These are phyloP conservation scores for Casuarina glauca DNA, from an alignment of 306 rosid species.

Conservation along the genomic window DNA sequence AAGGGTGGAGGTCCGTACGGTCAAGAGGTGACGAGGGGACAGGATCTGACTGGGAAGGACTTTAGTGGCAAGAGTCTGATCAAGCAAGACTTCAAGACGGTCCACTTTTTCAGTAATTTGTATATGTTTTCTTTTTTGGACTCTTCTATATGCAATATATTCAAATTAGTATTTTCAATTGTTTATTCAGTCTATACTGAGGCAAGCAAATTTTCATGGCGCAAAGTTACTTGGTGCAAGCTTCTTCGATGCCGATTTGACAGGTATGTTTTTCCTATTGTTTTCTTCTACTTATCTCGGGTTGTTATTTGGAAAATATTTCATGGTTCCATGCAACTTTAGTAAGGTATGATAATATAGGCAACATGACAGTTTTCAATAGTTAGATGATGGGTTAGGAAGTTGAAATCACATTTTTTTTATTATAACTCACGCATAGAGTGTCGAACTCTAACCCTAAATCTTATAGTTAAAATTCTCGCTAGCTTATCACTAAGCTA, in stretches of 20 bases:
- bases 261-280: slow-evolving; percentile 47
- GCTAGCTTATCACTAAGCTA: no score
- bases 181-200: slow-evolving; percentile 64
- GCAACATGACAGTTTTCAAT: background rate
- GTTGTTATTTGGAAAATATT: background rate
- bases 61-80: slow-evolving; percentile 86
- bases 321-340: background rate
- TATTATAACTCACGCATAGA: no score
- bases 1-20: slow-evolving; percentile 98
- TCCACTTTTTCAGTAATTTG: slow-evolving; percentile 16
- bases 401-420: background rate
- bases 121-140: background rate
- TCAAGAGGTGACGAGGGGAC: slow-evolving; percentile 85
- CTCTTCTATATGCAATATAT: background rate
- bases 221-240: slow-evolving; percentile 89
- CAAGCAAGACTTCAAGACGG: slow-evolving; percentile 98
- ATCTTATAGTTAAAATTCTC: no score
- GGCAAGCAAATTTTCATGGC: slow-evolving; percentile 86
- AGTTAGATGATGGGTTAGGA: background rate
- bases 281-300: background rate
- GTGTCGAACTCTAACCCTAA: no score
- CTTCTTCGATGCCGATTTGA: slow-evolving; percentile 95
- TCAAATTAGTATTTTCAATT: slow-evolving; percentile 15
- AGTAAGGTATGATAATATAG: background rate
- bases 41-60: slow-evolving; percentile 86